Evolutionary conservation across 2,329 filamentous ascomycete genomes (phyloP).

Genomic region (Beauveria sp.): DNA sequence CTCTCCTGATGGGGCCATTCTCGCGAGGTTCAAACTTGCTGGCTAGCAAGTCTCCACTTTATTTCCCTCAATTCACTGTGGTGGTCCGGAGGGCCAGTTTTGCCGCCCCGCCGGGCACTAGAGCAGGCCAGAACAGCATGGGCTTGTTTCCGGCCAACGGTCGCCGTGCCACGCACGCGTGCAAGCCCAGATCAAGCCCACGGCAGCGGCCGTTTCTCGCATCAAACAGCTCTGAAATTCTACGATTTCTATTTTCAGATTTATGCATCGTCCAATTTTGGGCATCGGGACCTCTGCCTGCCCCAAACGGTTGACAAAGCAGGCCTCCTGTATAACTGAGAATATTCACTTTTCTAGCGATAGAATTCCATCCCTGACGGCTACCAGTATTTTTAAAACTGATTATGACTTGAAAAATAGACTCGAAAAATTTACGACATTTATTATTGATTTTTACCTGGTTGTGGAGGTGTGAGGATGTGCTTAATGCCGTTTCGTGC

Average conservation of each 20-base stretch:
- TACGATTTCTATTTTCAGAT: not conserved
- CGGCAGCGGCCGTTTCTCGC: not conserved
- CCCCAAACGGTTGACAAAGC: too few relatives aligned
- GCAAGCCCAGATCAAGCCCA: not conserved
- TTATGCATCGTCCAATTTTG: not conserved
- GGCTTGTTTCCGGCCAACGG: too few relatives aligned
- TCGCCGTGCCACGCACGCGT: not conserved
- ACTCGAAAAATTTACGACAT: too few relatives aligned
- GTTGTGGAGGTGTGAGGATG: too few relatives aligned
- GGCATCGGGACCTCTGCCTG: not conserved
- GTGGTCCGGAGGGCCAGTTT: constrained; percentile 25
- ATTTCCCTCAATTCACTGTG: not conserved
- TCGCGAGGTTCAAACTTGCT: not conserved
- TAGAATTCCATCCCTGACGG: too few relatives aligned
- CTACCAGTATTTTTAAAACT: too few relatives aligned
- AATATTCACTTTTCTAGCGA: too few relatives aligned
- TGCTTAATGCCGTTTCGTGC: not conserved
- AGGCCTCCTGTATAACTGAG: too few relatives aligned
- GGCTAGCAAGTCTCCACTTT: not conserved
- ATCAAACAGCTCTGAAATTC: not conserved
- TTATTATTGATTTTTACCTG: too few relatives aligned
- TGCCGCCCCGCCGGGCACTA: constrained; percentile 20
- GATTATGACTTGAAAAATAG: too few relatives aligned
- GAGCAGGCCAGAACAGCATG: not conserved
- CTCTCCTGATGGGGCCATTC: not conserved